Evolutionary conservation across 2,329 filamentous ascomycete species (phyloP).

Genomic region (Xylariaceae sp.): DNA sequence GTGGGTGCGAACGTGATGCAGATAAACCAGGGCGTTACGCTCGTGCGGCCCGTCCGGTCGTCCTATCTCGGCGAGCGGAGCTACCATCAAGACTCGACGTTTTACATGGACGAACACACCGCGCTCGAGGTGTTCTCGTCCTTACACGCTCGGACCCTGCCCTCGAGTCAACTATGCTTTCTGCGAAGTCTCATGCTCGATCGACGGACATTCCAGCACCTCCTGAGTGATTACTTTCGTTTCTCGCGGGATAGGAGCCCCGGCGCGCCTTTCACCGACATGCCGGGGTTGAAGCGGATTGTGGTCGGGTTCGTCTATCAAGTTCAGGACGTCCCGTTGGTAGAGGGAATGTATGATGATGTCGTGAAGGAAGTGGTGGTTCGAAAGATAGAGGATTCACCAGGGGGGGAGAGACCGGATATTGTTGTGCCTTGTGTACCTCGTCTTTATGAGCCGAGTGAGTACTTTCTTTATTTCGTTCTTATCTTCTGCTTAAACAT

Average conservation of each 20-base stretch:
- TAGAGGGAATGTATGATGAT: constrained; percentile 9
- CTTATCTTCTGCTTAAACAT: not conserved
- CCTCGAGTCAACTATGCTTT: not conserved
- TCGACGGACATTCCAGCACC: constrained; percentile 6
- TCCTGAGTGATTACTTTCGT: not conserved
- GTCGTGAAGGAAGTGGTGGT: constrained; percentile 1
- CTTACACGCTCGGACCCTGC: not conserved
- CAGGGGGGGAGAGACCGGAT: no score
- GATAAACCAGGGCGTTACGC: constrained; percentile 1
- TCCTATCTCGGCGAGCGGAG: not conserved
- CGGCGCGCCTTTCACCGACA: not conserved
- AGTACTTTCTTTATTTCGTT: not conserved
- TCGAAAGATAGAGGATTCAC: no score
- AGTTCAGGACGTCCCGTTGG: constrained; percentile 1
- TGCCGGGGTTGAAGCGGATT: constrained; percentile 2
- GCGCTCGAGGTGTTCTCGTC: not conserved
- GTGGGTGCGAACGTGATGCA: constrained; percentile 6
- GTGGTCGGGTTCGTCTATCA: constrained; percentile 6
- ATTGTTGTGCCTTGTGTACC: not conserved
- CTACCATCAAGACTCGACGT: constrained; percentile 4
- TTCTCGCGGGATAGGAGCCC: not conserved
- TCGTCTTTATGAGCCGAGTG: not conserved
- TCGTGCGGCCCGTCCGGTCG: not conserved
- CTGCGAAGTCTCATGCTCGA: constrained; percentile 7
- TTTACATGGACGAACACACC: constrained; percentile 3